A percentile compares a stretch with the other conserved stretches of the same genome.
phyloP scores from a whole-genome alignment of 2,329 filamentous ascomycete species.

The Neonectria neomacrospora region DNA sequence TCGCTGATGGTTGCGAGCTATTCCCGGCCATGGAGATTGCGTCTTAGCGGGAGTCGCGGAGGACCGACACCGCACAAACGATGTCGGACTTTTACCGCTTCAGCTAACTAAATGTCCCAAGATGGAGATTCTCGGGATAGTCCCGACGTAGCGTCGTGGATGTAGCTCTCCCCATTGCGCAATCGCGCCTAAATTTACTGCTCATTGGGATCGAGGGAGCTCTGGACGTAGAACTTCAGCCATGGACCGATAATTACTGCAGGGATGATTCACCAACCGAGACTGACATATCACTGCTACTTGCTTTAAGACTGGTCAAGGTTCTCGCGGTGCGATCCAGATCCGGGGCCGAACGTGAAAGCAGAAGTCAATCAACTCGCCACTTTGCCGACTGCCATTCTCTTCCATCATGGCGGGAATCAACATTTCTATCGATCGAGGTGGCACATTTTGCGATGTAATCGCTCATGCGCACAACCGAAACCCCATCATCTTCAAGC shows the following conservation, averaged over 20 bases:
- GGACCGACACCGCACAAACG: background rate
- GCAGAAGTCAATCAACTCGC: background rate
- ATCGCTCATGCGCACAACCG: slow-evolving; percentile 72
- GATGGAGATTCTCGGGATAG: background rate
- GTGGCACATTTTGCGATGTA: slow-evolving; percentile 81
- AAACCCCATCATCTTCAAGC: slow-evolving; percentile 77
- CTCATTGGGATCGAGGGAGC: too few relatives aligned
- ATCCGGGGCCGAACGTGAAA: background rate
- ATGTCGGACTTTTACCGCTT: background rate
- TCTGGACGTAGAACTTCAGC: background rate
- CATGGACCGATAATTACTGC: background rate
- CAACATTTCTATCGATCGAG: slow-evolving; percentile 61
- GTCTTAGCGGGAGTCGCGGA: background rate
- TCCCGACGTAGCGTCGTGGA: background rate
- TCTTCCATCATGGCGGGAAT: slow-evolving; percentile 24
- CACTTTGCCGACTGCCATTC: background rate
- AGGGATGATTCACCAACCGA: background rate
- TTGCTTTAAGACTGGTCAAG: background rate
- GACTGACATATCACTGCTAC: background rate
- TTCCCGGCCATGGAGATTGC: background rate
- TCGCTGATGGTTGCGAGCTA: background rate
- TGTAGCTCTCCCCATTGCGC: background rate
- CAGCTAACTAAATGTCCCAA: background rate
- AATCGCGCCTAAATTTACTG: background rate
- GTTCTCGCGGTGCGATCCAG: background rate